Evolutionary conservation across 1,284 basidiomycete species (phyloP).

Genomic region (Pterula multifida): DNA sequence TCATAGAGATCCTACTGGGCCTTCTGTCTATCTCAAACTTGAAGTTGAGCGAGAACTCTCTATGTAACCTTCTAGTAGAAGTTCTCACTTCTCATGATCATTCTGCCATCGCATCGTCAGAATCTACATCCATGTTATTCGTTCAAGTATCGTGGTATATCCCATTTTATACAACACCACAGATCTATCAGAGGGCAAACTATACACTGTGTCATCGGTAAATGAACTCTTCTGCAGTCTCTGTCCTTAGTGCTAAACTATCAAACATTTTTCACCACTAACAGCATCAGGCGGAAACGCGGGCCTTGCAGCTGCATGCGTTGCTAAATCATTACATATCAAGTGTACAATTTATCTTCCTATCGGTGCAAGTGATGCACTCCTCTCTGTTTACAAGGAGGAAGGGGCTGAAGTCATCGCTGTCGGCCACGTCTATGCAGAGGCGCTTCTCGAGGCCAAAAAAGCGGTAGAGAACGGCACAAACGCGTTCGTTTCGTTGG

Average conservation of each 20-base stretch:
- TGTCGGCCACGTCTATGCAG: slow-evolving; percentile 41
- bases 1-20: background rate
- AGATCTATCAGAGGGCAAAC: slow-evolving; percentile 26
- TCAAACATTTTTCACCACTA: slow-evolving; percentile 16
- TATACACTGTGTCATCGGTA: background rate
- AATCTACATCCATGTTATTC: slow-evolving; percentile 61
- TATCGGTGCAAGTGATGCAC: slow-evolving; percentile 31
- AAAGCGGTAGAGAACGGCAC: slow-evolving; percentile 28
- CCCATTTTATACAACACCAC: slow-evolving; percentile 42
- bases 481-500: slow-evolving; percentile 34
- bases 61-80: background rate
- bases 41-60: background rate
- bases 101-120: no score
- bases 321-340: slow-evolving; percentile 38
- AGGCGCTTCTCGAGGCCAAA: slow-evolving; percentile 39
- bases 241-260: slow-evolving; percentile 32
- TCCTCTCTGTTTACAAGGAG: slow-evolving; percentile 34
- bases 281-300: slow-evolving; percentile 69
- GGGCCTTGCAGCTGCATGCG: slow-evolving; percentile 55
- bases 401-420: slow-evolving; percentile 45
- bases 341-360: slow-evolving; percentile 60
- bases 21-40: background rate
- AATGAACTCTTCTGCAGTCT: no score
- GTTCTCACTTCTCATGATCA: no score
- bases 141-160: slow-evolving; percentile 66